Evolutionary conservation across 2,329 filamentous ascomycete species (phyloP).

Genomic region (Penicillium sp.): DNA sequence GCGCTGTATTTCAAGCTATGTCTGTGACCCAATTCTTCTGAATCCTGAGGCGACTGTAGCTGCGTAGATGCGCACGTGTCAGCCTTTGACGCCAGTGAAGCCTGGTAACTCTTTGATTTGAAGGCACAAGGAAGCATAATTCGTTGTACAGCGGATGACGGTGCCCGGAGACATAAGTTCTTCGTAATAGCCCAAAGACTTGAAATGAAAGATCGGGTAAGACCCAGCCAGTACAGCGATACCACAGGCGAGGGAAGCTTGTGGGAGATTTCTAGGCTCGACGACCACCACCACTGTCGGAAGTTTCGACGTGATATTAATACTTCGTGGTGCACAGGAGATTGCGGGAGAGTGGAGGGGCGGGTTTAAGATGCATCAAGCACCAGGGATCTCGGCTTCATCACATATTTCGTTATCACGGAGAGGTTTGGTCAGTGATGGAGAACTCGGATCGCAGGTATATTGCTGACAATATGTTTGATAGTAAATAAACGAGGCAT

Average conservation of each 20-base stretch:
- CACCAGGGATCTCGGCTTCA: not conserved
- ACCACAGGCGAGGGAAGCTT: not conserved
- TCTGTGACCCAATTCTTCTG: not conserved
- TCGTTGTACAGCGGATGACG: not conserved
- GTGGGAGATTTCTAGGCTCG: not conserved
- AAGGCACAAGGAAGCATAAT: not conserved
- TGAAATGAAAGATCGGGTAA: not conserved
- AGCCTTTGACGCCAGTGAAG: slow-evolving; percentile 4
- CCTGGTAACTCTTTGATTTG: not conserved
- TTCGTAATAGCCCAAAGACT: not conserved
- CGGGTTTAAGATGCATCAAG: not conserved
- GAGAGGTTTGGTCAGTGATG: not conserved
- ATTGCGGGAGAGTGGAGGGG: not conserved
- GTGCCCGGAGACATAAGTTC: not conserved
- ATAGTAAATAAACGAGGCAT: not conserved
- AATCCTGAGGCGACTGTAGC: not conserved
- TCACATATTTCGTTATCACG: not conserved
- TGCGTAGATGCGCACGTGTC: not conserved
- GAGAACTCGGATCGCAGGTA: not conserved
- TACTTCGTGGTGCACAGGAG: too few species aligned
- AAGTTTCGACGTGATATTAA: not conserved
- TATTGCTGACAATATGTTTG: too few species aligned
- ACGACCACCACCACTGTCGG: not conserved
- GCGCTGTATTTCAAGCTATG: slow-evolving; percentile 1
- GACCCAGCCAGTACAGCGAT: not conserved